Percentiles rank a stretch among this genome's conserved stretches.
Evolutionary conservation across 345 rosid species (phyloP).

Genomic region (Hypericum androsaemum): DNA sequence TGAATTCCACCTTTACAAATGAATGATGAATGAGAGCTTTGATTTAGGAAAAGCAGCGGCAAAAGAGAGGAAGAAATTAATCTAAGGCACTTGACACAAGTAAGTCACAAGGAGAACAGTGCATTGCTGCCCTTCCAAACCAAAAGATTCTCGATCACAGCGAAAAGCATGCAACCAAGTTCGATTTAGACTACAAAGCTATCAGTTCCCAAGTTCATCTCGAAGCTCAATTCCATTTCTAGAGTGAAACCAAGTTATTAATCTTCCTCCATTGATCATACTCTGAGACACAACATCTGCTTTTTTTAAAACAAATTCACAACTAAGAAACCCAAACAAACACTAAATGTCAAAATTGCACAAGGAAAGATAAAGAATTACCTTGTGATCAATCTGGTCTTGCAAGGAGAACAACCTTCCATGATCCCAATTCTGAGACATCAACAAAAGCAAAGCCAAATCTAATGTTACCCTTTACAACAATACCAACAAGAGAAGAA

Average conservation of each 20-base stretch:
- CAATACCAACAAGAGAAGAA: not conserved
- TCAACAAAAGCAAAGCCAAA: not conserved
- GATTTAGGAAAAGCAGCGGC: too few species aligned
- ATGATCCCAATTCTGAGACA: conserved; percentile 51
- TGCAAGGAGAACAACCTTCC: conserved; percentile 65
- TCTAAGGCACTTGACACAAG: too few species aligned
- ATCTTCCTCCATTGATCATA: too few species aligned
- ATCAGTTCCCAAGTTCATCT: not conserved
- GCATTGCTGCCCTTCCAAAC: too few species aligned
- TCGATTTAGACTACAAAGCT: not conserved
- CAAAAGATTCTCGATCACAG: too few species aligned
- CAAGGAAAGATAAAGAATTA: conserved; percentile 12
- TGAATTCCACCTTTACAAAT: conserved; percentile 51
- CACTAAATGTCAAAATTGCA: not conserved
- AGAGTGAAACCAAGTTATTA: too few species aligned
- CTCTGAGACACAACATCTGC: too few species aligned
- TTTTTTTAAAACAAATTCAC: too few species aligned
- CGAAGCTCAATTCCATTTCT: not conserved
- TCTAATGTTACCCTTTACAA: not conserved
- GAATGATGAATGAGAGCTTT: conserved; percentile 5
- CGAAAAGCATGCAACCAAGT: too few species aligned
- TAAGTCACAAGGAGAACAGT: too few species aligned
- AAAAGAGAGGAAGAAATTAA: too few species aligned
- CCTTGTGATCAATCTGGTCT: conserved; percentile 86
- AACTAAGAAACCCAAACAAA: too few species aligned